Evolutionary conservation across 1,284 basidiomycete genomes (phyloP).

Genomic region (Ceratobasidium sp.): DNA sequence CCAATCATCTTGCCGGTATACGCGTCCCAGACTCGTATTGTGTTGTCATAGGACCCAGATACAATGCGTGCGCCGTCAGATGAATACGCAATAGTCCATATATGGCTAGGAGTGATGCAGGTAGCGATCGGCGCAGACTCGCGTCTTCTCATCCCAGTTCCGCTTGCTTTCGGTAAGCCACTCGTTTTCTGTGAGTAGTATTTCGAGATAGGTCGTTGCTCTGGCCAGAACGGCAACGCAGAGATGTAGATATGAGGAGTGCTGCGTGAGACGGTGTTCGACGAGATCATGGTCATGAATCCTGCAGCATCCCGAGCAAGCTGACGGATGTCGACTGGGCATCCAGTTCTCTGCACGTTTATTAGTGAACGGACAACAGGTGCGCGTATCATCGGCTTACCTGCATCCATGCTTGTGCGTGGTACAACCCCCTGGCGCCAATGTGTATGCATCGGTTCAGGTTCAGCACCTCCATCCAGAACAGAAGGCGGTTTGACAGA

Average conservation of each 20-base stretch:
- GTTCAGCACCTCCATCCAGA: constrained; percentile 34
- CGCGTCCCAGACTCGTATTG: too few species aligned
- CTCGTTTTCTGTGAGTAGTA: neutral
- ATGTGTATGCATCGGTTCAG: neutral
- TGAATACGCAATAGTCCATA: too few species aligned
- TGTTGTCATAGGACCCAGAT: too few species aligned
- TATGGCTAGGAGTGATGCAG: too few species aligned
- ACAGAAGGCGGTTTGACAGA: neutral
- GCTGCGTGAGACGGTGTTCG: constrained; percentile 13
- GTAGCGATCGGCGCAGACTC: too few species aligned
- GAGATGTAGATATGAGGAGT: constrained; percentile 47
- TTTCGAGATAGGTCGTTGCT: neutral
- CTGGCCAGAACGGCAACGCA: constrained; percentile 42
- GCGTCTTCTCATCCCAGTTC: neutral
- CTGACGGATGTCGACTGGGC: neutral
- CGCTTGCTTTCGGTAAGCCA: neutral
- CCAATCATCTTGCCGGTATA: too few species aligned
- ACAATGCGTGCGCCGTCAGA: too few species aligned
- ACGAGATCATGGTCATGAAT: constrained; percentile 33
- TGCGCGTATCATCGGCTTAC: neutral
- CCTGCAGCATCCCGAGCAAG: constrained; percentile 27
- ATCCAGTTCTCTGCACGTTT: neutral
- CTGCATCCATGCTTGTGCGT: neutral
- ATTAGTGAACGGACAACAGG: neutral
- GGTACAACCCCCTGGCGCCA: neutral